These are phyloP conservation scores for Peronospora farinosa DNA, from an alignment of 352 stramenopile species.

Conservation along the genomic window DNA sequence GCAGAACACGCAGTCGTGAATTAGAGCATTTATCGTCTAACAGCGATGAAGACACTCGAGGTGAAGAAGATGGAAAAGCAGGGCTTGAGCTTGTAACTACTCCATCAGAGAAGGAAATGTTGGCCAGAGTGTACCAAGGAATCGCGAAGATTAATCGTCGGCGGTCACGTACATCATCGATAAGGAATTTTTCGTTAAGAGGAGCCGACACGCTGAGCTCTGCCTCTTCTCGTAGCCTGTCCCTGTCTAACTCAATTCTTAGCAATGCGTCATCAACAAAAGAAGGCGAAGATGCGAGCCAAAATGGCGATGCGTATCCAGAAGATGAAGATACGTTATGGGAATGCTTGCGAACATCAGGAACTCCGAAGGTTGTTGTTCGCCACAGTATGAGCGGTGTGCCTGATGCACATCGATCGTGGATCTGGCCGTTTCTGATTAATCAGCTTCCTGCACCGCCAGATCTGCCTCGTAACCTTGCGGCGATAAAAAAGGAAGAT, in stretches of 20 bases:
- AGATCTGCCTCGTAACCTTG: slow-evolving; percentile 34
- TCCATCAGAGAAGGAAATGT: slow-evolving; percentile 62
- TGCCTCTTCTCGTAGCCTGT: slow-evolving; percentile 45
- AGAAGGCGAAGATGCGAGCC: slow-evolving; percentile 21
- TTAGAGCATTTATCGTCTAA: slow-evolving; percentile 17
- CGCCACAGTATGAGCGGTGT: slow-evolving; percentile 47
- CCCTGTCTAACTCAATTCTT: slow-evolving; percentile 49
- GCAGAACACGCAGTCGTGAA: slow-evolving; percentile 19
- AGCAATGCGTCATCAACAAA: slow-evolving; percentile 39
- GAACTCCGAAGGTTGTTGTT: slow-evolving; percentile 29
- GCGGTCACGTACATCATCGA: slow-evolving; percentile 51
- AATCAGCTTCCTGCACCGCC: slow-evolving; percentile 32
- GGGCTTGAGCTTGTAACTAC: slow-evolving; percentile 62
- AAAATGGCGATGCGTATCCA: slow-evolving; percentile 19
- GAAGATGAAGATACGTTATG: slow-evolving; percentile 37
- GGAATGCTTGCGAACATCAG: slow-evolving; percentile 34
- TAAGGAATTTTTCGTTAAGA: slow-evolving; percentile 46
- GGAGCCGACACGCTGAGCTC: slow-evolving; percentile 30
- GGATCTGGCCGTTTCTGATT: slow-evolving; percentile 72
- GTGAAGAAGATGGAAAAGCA: slow-evolving; percentile 29
- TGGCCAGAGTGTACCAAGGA: slow-evolving; percentile 58
- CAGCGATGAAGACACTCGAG: slow-evolving; percentile 22
- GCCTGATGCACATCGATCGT: slow-evolving; percentile 55
- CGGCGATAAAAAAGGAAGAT: slow-evolving; percentile 24
- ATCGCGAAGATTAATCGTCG: slow-evolving; percentile 71